A percentile compares a stretch with the other conserved stretches of the same genome.
Evolutionary conservation across 202 grass and related monocot genomes (phyloP).

Genomic region (Setaria italica): DNA sequence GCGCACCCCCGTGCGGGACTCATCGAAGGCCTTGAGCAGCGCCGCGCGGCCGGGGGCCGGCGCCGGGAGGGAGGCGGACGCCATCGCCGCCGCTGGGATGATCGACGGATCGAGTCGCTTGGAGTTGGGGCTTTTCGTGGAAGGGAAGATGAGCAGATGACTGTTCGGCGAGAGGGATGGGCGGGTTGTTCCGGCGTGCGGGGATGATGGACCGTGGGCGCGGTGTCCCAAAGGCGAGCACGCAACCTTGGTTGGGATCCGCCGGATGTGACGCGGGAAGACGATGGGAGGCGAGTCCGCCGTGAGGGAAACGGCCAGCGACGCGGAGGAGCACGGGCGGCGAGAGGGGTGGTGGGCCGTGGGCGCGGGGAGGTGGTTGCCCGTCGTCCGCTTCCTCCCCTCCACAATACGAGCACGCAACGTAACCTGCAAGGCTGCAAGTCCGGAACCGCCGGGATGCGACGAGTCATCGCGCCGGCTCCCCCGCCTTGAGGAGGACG

Average conservation of each 20-base stretch:
- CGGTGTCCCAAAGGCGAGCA: not conserved
- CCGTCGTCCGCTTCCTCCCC: too few species aligned
- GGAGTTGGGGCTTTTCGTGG: not conserved
- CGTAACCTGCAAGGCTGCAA: too few species aligned
- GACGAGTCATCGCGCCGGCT: too few species aligned
- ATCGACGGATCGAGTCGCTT: not conserved
- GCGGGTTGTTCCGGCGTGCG: too few species aligned
- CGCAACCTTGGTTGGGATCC: not conserved
- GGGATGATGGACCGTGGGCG: not conserved
- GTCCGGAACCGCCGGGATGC: too few species aligned
- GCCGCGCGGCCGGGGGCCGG: not conserved
- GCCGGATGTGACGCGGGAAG: not conserved
- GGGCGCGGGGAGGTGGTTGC: too few species aligned
- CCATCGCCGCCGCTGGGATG: not conserved
- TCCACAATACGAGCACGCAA: too few species aligned
- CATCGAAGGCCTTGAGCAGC: slow-evolving; percentile 32
- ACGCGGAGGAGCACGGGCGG: too few species aligned
- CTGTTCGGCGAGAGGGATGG: not conserved
- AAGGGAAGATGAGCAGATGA: not conserved
- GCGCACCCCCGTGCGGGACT: not conserved
- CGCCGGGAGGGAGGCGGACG: slow-evolving; percentile 9
- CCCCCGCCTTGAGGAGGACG: too few species aligned
- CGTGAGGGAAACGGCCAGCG: slow-evolving; percentile 32
- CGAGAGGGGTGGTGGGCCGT: too few species aligned
- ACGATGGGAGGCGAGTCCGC: not conserved